Conservation (phyloP, 352 stramenopile genomes). For the Globisporangium nodosum region DNA sequence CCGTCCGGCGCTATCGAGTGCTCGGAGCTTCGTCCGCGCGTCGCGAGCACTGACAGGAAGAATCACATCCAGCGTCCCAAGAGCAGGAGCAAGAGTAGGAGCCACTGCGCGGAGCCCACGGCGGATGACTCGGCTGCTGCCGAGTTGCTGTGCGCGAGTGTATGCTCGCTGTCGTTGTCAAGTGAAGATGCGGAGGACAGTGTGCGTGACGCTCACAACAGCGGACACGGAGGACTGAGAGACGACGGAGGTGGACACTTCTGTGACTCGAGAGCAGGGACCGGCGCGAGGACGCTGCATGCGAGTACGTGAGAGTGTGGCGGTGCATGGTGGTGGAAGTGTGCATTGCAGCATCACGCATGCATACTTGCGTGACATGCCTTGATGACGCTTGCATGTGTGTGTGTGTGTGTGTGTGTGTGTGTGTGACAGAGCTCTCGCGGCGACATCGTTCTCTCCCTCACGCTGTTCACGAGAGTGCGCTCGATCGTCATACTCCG, state of each 20-base stretch:
- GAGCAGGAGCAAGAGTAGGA: neutral
- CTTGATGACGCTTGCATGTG: neutral
- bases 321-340: no score
- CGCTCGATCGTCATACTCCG: neutral
- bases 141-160: neutral
- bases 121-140: neutral
- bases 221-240: neutral
- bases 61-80: no score
- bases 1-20: no score
- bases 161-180: neutral
- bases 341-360: neutral
- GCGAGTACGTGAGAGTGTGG: neutral
- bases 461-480: neutral
- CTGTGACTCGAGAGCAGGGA: neutral
- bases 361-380: neutral
- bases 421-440: neutral
- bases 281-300: neutral
- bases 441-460: slow-evolving; percentile 4
- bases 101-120: no score
- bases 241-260: neutral
- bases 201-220: neutral
- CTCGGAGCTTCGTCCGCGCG: no score
- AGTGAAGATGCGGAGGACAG: neutral
- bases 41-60: no score
- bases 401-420: neutral